Percentiles rank a stretch among this genome's conserved stretches.
Evolutionary conservation across 257 asterid species (phyloP).

Genomic region (Dorcoceras hygrometricum): DNA sequence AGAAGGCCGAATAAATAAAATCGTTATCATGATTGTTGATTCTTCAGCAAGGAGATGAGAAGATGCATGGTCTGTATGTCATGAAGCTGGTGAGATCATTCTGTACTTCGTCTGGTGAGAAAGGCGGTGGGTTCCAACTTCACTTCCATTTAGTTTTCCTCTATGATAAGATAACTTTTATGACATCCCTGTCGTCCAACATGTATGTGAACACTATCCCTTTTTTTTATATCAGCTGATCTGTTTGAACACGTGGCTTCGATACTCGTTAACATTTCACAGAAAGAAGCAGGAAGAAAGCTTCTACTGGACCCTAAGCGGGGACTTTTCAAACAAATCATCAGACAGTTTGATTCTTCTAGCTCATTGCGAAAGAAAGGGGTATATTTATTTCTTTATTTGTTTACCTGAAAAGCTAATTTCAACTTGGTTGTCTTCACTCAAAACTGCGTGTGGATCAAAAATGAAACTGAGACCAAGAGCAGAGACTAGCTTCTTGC

Average conservation of each 20-base stretch:
- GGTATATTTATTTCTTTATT: conserved; percentile 34
- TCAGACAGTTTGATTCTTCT: conserved; percentile 75
- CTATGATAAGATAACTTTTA: not conserved
- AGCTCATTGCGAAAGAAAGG: conserved; percentile 83
- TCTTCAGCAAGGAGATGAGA: conserved; percentile 71
- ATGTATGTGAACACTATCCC: not conserved
- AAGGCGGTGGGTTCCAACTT: conserved; percentile 36
- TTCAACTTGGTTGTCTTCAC: not conserved
- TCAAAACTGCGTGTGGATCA: not conserved
- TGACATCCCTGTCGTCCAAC: not conserved
- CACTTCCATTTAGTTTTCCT: conserved; percentile 20
- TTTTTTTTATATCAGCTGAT: conserved; percentile 51
- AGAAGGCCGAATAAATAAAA: not conserved
- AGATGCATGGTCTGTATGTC: conserved; percentile 72
- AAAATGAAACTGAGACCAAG: not conserved
- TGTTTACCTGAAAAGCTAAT: not conserved
- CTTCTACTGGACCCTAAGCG: conserved; percentile 84
- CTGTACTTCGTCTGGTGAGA: conserved; percentile 62
- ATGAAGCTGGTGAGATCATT: conserved; percentile 94
- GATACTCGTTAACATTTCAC: conserved; percentile 78
- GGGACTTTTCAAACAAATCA: conserved; percentile 84
- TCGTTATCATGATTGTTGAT: conserved; percentile 22
- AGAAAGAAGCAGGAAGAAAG: conserved; percentile 82
- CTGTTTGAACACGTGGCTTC: conserved; percentile 93
- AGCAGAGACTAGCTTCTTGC: not conserved